Evolutionary conservation across 129 eudicot species (phyloP).

Genomic region (Cynara cardunculus): DNA sequence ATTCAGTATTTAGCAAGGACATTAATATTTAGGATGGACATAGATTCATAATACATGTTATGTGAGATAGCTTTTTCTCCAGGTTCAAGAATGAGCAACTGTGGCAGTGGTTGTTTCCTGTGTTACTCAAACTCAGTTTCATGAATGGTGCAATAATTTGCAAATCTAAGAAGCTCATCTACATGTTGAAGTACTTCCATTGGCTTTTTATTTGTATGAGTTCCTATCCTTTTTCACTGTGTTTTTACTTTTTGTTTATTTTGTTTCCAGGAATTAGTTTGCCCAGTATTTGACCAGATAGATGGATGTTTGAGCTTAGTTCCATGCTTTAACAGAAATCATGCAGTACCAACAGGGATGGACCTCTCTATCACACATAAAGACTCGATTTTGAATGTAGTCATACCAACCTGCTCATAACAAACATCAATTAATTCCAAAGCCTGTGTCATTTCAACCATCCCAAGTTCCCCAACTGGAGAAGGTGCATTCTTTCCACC

Average conservation of each 20-base stretch:
- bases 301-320: neutral
- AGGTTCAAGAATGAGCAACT: too few species aligned
- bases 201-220: neutral
- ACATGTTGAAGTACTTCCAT: neutral
- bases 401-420: slow-evolving; percentile 79
- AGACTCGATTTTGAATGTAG: neutral
- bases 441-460: slow-evolving; percentile 99
- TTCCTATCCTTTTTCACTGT: neutral
- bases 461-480: slow-evolving; percentile 98
- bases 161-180: neutral
- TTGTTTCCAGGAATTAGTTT: neutral
- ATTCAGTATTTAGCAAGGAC: neutral
- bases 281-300: neutral
- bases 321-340: neutral
- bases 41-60: neutral
- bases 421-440: slow-evolving; percentile 72
- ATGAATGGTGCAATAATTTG: neutral
- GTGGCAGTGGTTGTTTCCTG: neutral
- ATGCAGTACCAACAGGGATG: neutral
- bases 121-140: neutral
- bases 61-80: neutral
- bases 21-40: neutral
- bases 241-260: neutral
- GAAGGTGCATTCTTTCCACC: slow-evolving; percentile 97
- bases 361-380: neutral